Evolutionary conservation across 192 early-diverging fungal genomes (phyloP), one percentile per base, ranked within the genome.

Genomic region (Podila epigama): DNA sequence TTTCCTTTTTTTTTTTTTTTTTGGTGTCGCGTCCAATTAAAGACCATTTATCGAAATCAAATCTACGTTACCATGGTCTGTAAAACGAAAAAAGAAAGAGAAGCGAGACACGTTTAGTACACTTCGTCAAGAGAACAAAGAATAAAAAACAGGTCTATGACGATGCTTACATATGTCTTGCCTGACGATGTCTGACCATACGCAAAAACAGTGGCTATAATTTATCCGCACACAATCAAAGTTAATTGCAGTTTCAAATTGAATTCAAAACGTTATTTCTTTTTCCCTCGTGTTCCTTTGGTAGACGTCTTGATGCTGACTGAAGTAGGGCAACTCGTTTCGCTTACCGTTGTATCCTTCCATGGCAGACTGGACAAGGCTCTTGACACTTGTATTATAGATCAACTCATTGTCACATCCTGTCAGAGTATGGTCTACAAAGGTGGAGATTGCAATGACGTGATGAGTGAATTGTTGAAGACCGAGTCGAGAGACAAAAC

Each of bases 121-220:
- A 50, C 13, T 6, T 27, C 53, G 27, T 51, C 20, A 25, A 25
- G 7, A 9, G 16, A 31, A 10, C 29, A n/a, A 25, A 32, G 29
- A 10, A 27, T 5, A 13, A 48, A 2, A 9, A 62, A 15, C 11
- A 33, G n/a, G 4, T 9, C 32, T 48, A 6, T 44, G 44, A 9
- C 7, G 25, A 11, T 25, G 59, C 84, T 83, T 86, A 86, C 87
- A 81, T 82, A 87, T 55, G 97, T 98, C 77, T 99, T 99, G 42
- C 97, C 97, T 18, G 92, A 93, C 10, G 95, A 92, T 13, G 97
- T 99, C 78, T 98, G 96, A 13, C 97, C 97, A 85, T 99, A 99
- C 0, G 97, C 96, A 86, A 99, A 99, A 2, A 99, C 94, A 6
- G 96, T 97, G 27, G 90, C 93, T 91, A 63, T 42, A 31, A 13